Evolutionary conservation across 768 basidiomycete species (phyloP).

Genomic region (Podaxis sp.): DNA sequence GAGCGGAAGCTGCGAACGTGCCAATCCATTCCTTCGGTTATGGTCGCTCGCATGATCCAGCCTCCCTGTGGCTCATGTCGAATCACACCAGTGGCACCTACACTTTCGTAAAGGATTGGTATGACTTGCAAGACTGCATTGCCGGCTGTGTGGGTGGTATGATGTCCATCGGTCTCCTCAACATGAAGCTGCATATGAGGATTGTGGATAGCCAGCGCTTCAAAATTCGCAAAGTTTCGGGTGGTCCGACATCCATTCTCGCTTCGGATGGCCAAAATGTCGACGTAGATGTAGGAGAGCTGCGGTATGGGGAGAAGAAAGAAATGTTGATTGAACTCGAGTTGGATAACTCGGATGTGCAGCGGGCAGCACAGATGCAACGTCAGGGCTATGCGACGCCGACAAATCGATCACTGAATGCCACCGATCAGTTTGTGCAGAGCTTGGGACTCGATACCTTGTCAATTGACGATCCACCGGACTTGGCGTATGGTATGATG

Average conservation of each 20-base stretch:
- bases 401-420: conserved; percentile 50
- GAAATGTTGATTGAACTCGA: conserved; percentile 98
- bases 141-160: conserved; percentile 95
- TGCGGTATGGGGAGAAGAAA: conserved; percentile 93
- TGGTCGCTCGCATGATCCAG: conserved; percentile 94
- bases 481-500: conserved; percentile 90
- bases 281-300: conserved; percentile 91
- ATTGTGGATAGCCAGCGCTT: conserved; percentile 89
- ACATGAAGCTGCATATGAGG: conserved; percentile 94
- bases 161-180: conserved; percentile 89
- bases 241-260: conserved; percentile 82
- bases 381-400: conserved; percentile 10
- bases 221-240: conserved; percentile 91
- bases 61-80: conserved; percentile 97
- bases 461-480: conserved; percentile 64
- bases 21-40: conserved; percentile 98
- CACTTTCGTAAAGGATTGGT: conserved; percentile 98
- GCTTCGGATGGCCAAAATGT: conserved; percentile 92
- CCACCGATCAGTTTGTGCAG: conserved; percentile 86
- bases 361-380: conserved; percentile 28
- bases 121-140: conserved; percentile 87
- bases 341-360: conserved; percentile 72
- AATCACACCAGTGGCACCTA: conserved; percentile 97
- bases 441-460: conserved; percentile 79
- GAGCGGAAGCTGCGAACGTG: conserved; percentile 93